These are phyloP conservation scores for Puccinia coronata DNA, from an alignment of 1,284 basidiomycete species.

Conservation along the genomic window DNA sequence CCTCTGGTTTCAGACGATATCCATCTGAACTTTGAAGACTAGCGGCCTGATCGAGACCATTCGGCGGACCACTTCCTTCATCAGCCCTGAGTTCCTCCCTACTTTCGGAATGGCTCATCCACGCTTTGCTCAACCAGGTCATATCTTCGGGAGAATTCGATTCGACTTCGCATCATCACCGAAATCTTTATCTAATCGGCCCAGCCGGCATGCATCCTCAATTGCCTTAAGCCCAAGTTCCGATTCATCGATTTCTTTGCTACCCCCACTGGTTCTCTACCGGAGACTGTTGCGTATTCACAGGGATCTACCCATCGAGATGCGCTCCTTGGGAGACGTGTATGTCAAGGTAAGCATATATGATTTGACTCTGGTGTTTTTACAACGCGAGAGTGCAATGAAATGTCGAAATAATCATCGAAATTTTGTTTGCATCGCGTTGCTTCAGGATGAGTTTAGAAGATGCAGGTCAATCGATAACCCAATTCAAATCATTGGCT, in stretches of 20 bases:
- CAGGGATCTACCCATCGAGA: conserved; percentile 55
- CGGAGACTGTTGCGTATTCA: conserved; percentile 57
- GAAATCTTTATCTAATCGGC: background rate
- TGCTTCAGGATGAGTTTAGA: conserved; percentile 43
- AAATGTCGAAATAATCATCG: background rate
- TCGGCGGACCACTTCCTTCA: too few species aligned
- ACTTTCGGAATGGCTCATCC: background rate
- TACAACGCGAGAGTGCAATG: background rate
- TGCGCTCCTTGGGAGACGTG: conserved; percentile 58
- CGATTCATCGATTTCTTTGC: conserved; percentile 52
- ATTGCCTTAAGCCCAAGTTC: conserved; percentile 35
- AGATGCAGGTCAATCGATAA: conserved; percentile 54
- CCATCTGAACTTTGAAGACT: too few species aligned
- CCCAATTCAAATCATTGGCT: conserved; percentile 57
- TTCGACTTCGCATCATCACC: background rate
- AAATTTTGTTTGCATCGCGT: background rate
- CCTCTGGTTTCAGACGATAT: too few species aligned
- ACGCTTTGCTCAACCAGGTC: background rate
- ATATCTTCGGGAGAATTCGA: background rate
- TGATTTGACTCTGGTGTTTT: background rate
- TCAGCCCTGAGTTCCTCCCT: too few species aligned
- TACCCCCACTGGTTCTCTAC: conserved; percentile 57
- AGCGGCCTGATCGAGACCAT: too few species aligned
- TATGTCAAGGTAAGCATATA: conserved; percentile 56
- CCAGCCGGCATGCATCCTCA: conserved; percentile 31